Base-by-base conservation (phyloP, 805 yeast genomes). In the Priceomyces carsonii region DNA sequence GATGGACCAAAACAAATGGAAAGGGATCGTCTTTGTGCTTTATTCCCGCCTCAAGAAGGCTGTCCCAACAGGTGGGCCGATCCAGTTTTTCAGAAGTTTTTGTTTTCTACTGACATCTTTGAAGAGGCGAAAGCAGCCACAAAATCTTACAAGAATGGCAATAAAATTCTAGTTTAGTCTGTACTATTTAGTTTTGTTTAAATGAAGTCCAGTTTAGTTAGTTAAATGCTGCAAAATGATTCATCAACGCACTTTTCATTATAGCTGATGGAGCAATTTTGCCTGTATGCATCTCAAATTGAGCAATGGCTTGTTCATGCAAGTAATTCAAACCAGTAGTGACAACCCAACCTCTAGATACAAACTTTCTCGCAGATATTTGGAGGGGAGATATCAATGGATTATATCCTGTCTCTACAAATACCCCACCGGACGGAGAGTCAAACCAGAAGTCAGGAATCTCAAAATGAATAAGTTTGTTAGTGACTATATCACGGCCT, bases 1-100 rank as follows among this genome's bases (percentile, higher is more conserved):
- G 63, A 58, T 38, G 61, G 63, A 6, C 34, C 23, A 14, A 54
- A 45, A 27, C 63, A 58, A 38, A 19, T 26, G 8, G 43, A 44
- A 17, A 35, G 64, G 25, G 63, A 59, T 32, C 25, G 27, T 6
- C 37, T 42, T 12, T 29, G 47, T 35, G 15, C 32, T 4, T 25
- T 43, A 18, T 32, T 25, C 7, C 53, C 57, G 5, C 57, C 58
- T 6, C 20, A 18, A 7, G 29, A 40, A 18, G 53, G 51, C 8
- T 47, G 48, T 32, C 53, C 53, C 12, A 48, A 47, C 29, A 33
- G 51, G 34, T 44, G 58, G 58, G 55, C 59, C 16, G 60, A 56
- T 29, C 44, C 43, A 8, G 53, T 42, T 19, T 42, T 56, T 47
- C 51, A 55, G 12, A 50, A 55, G 16, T 56, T 53, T 43, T 40